Conservation (phyloP, 371 early-diverging fungal genomes). For the Lichtheimia ornata region DNA sequence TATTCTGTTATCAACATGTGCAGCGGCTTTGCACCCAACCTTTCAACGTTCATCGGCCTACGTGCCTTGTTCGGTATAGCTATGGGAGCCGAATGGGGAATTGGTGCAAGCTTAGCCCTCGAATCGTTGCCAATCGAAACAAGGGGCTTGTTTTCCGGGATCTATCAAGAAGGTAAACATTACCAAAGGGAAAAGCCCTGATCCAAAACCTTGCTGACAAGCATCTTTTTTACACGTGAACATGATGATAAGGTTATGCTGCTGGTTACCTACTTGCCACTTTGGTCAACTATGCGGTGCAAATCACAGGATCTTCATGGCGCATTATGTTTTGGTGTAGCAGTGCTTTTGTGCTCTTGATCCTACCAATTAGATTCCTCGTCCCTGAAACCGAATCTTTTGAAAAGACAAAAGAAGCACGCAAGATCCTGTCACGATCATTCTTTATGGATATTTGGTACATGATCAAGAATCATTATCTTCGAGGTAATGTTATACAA, state of each 20-base stretch:
- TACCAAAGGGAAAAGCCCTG: conserved; percentile 23
- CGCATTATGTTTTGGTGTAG: conserved; percentile 73
- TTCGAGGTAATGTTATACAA: conserved; percentile 22
- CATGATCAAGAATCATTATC: conserved; percentile 56
- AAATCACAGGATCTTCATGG: conserved; percentile 56
- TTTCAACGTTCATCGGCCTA: conserved; percentile 44
- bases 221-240: too few species aligned
- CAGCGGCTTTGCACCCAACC: conserved; percentile 67
- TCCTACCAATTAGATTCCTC: conserved; percentile 58
- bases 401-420: conserved; percentile 42
- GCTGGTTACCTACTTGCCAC: conserved; percentile 68
- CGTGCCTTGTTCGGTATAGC: conserved; percentile 71
- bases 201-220: too few species aligned
- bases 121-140: conserved; percentile 67
- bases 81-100: conserved; percentile 82
- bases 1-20: conserved; percentile 67
- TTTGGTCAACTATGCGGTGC: conserved; percentile 57
- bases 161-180: conserved; percentile 64
- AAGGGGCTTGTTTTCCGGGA: conserved; percentile 74
- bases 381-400: conserved; percentile 69
- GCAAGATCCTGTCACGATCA: conserved; percentile 32
- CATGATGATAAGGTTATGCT: conserved; percentile 48
- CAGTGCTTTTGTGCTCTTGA: conserved; percentile 61
- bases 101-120: conserved; percentile 73
- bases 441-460: conserved; percentile 41